Conservation (phyloP, 1,284 basidiomycete genomes). For the Leccinum variabile region DNA sequence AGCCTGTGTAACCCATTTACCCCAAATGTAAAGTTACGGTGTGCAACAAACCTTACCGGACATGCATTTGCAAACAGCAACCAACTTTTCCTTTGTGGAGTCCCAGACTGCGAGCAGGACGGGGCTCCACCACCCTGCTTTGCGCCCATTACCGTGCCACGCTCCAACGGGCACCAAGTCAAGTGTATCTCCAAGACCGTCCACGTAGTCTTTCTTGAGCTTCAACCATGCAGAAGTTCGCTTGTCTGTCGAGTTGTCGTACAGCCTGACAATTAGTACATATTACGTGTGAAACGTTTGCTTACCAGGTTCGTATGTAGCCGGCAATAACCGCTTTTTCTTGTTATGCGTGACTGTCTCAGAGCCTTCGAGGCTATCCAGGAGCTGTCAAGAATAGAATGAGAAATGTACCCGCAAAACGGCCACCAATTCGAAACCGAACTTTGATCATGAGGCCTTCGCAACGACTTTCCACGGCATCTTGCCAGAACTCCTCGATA, state of each 20-base stretch:
- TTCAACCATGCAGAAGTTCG: constrained; percentile 80
- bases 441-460: constrained; percentile 97
- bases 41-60: constrained; percentile 51
- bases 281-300: constrained; percentile 2
- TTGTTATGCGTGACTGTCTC: constrained; percentile 35
- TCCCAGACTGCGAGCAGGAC: constrained; percentile 86
- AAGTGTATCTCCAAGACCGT: constrained; percentile 61
- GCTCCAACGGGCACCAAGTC: constrained; percentile 78
- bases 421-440: constrained; percentile 20
- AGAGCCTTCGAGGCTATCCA: constrained; percentile 52
- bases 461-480: constrained; percentile 78
- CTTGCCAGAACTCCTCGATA: constrained; percentile 79
- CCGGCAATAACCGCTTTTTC: constrained; percentile 73
- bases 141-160: constrained; percentile 93
- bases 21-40: neutral
- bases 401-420: neutral
- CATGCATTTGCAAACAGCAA: constrained; percentile 90
- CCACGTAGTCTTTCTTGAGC: constrained; percentile 80
- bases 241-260: constrained; percentile 51
- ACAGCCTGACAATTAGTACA: neutral
- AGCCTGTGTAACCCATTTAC: constrained; percentile 51
- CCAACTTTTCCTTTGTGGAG: constrained; percentile 61
- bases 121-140: constrained; percentile 92
- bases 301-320: constrained; percentile 86
- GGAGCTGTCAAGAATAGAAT: constrained; percentile 44